Evolutionary conservation across 805 yeast genomes (phyloP), one percentile per base, ranked within the genome.

Genomic region (Aciculoconidium aculeatum): DNA sequence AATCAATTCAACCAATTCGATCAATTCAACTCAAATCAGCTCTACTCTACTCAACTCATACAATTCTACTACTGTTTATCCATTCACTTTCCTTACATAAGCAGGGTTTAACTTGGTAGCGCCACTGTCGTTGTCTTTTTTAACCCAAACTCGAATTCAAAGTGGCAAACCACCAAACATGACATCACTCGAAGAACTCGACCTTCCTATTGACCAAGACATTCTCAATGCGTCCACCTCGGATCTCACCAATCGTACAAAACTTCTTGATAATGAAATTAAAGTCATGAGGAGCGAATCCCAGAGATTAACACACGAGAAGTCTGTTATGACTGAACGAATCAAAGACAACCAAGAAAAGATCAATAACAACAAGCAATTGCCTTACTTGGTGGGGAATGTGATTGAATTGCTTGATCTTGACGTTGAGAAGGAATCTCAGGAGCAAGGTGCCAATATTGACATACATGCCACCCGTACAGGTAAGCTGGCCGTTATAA

Each of bases 401-500:
- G 94, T 92, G 29, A 97, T 92, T 18, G 99, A 92, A 59, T 67
- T 92, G 35, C 71, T 92, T 49, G 94, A 92, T 51, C 74, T 92
- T 57, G 80, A 79, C 43, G 87, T 84, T 7, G 90, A 86, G 37
- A 80, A 77, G 39, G 84, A 79, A 34, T 92, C 90, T 15, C 65
- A 69, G 14, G 86, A 81, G 39, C 95, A 92, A 55, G 97, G 97
- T 21, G 96, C 97, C 35, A 90, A 88, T 50, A 82, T 87, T 26
- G 96, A 92, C 58, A 65, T 85, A 44, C 96, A 92, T 51, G 83
- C 96, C 26, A 73, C 94, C 8, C 77, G 95, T 39, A 75, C 75
- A 24, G 97, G 98, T 5, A 87, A 90, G 60, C 86, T 95, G n/a
- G 99, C 99, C 1, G 98, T 92, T 20, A 84, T 92, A 39, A 92